Conservation (phyloP, 352 stramenopile species). For the Phytopythium oedochilum region DNA sequence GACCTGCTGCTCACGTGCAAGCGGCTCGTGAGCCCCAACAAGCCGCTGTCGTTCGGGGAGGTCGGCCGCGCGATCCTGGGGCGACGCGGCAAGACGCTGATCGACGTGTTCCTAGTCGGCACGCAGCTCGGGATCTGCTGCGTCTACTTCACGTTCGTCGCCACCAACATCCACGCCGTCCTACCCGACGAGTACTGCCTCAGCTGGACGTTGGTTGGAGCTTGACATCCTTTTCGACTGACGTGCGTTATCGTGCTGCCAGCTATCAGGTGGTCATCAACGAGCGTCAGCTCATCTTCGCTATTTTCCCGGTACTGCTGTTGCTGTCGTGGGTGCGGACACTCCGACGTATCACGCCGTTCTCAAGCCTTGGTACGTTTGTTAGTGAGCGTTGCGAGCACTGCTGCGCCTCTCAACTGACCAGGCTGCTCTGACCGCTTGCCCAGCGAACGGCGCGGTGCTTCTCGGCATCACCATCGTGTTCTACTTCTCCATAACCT, state of each 20-base stretch:
- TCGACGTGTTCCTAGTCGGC: slow-evolving; percentile 76
- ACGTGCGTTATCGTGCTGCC: not conserved
- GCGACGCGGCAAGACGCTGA: slow-evolving; percentile 50
- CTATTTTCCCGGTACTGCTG: slow-evolving; percentile 63
- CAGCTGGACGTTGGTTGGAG: too few species aligned
- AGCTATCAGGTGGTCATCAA: slow-evolving; percentile 57
- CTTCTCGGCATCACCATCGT: slow-evolving; percentile 68
- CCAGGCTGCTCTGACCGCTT: not conserved
- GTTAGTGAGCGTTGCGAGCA: too few species aligned
- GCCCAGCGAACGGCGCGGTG: slow-evolving; percentile 57
- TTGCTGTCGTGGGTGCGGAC: slow-evolving; percentile 76
- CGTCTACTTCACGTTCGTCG: slow-evolving; percentile 84
- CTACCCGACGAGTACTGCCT: slow-evolving; percentile 58
- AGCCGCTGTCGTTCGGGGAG: slow-evolving; percentile 65
- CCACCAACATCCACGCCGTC: slow-evolving; percentile 76
- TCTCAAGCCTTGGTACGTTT: slow-evolving; percentile 56
- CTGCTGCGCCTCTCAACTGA: too few species aligned
- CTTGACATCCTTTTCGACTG: too few species aligned
- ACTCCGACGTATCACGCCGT: slow-evolving; percentile 68
- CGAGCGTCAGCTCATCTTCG: slow-evolving; percentile 72
- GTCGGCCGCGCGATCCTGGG: slow-evolving; percentile 63
- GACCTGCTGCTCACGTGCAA: slow-evolving; percentile 72
- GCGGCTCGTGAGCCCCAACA: slow-evolving; percentile 40
- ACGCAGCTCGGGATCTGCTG: slow-evolving; percentile 81
- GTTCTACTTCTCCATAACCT: slow-evolving; percentile 77